Conservation (phyloP, 1,139 yeast genomes). For the Diutina pseudorugosa region DNA sequence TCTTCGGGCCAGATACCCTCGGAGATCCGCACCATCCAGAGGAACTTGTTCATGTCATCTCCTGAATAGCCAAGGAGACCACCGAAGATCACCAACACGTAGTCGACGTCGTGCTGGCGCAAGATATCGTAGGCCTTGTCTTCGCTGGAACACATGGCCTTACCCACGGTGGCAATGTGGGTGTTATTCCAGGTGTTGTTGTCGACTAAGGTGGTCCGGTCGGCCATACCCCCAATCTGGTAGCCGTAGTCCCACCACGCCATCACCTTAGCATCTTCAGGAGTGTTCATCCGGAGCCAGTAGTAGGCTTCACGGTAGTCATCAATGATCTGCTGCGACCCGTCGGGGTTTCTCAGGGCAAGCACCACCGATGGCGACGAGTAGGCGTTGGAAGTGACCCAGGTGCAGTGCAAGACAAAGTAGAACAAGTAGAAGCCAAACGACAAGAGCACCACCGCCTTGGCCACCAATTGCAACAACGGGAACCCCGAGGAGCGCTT, state of each 20-base stretch:
- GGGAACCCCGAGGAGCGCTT: constrained; percentile 11
- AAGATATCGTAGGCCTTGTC: constrained; percentile 81
- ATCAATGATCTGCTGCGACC: constrained; percentile 75
- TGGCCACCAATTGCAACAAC: constrained; percentile 36
- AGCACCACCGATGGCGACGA: constrained; percentile 97
- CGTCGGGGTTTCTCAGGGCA: constrained; percentile 77
- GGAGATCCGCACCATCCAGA: constrained; percentile 99
- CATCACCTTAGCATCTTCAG: constrained; percentile 91
- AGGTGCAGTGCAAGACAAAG: constrained; percentile 91
- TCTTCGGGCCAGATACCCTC: constrained; percentile 99
- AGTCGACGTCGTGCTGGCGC: constrained; percentile 89
- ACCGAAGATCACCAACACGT: constrained; percentile 86
- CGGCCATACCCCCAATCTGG: constrained; percentile 99
- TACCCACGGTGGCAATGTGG: constrained; percentile 98
- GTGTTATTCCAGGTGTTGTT: constrained; percentile 99
- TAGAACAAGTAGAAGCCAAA: constrained; percentile 64
- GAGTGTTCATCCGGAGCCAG: constrained; percentile 97
- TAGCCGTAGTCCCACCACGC: constrained; percentile 99
- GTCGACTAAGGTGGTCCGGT: constrained; percentile 94
- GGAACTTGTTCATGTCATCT: constrained; percentile 90
- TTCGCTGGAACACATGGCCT: constrained; percentile 89
- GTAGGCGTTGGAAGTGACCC: constrained; percentile 94
- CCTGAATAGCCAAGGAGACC: constrained; percentile 92
- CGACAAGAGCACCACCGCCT: constrained; percentile 52
- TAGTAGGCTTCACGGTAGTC: constrained; percentile 98